Evolutionary conservation across 2,329 filamentous ascomycete species (phyloP), one percentile per base, ranked within the genome.

Genomic region (Orbilia ellipsospora): DNA sequence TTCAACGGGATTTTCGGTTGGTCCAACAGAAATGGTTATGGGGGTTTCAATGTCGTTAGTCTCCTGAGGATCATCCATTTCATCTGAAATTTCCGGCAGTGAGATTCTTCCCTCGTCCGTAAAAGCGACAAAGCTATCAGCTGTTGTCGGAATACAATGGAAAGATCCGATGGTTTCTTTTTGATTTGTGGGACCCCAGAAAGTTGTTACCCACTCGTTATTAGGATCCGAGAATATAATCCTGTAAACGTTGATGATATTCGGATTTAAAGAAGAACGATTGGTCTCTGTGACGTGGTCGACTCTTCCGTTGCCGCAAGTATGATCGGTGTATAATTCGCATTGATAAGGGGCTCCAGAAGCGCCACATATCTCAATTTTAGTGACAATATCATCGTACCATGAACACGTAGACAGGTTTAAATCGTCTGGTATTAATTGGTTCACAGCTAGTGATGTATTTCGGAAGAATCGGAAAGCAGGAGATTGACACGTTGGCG

Each of bases 391-490:
- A n/a, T 44, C 59, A 20, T 64, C 63, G 20, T 75, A 57, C 72
- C 57, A 64, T 5, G 64, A 64, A 31, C 63, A 75, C 1, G 59
- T 60, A 6, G 72, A 69, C 31, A 55, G 44, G 15, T 54, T 57
- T 6, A 28, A 6, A 12, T 55, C 26, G 1, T 52, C 60, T 4
- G 57, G 57, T 18, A 75, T 69, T 4, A 16, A 18, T 18, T 65
- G 28, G 15, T 75, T 69, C 15, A 75, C 48, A 10, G 69, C 64
- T 8, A 75, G 52, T 4, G 72, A 65, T 15, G 44, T 64, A 18
- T 75, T 65, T 23, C 54, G 72, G 18, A 28, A 75, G 18, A 75
- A 69, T 13, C 72, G 52, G 18, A 75, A 75, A 13, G 64, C 64
- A 4, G 64, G 64, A 18, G 44, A 7, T 54, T 75, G 42, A 54